phyloP scores from a whole-genome alignment of 345 rosid genomes.

The Limnanthes douglasii region DNA sequence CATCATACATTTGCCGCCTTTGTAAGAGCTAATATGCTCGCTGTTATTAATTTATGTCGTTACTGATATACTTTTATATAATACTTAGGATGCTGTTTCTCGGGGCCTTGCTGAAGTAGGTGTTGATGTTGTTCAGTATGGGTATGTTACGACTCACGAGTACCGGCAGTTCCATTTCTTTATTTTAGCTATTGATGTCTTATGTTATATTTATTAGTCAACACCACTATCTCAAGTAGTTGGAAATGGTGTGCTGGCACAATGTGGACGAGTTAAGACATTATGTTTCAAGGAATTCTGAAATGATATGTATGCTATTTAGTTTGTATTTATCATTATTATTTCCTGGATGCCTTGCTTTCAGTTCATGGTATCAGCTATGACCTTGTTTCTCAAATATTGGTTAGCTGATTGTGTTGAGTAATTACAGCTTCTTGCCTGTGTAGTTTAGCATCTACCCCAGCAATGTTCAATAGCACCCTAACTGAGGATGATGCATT shows the following conservation, averaged over 20 bases:
- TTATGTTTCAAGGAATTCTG: slow-evolving; percentile 3
- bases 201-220: no score
- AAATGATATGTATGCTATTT: not conserved
- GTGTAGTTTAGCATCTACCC: slow-evolving; percentile 86
- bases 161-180: slow-evolving; percentile 1
- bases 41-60: not conserved
- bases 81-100: slow-evolving; percentile 76
- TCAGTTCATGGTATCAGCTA: not conserved
- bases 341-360: not conserved
- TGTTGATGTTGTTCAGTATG: slow-evolving; percentile 71
- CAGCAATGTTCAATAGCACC: slow-evolving; percentile 99
- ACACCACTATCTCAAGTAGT: no score
- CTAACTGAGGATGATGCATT: slow-evolving; percentile 48
- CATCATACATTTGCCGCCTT: not conserved
- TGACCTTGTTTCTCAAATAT: not conserved
- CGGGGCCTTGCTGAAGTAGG: slow-evolving; percentile 65
- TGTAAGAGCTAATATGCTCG: not conserved
- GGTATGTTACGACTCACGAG: slow-evolving; percentile 49
- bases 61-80: slow-evolving; percentile 10
- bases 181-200: slow-evolving; percentile 1
- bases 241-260: not conserved
- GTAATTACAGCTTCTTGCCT: not conserved
- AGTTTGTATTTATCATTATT: not conserved
- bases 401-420: not conserved
- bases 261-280: not conserved